Evolutionary conservation across 192 early-diverging fungal genomes (phyloP).

Genomic region (Entomortierella beljakovae): DNA sequence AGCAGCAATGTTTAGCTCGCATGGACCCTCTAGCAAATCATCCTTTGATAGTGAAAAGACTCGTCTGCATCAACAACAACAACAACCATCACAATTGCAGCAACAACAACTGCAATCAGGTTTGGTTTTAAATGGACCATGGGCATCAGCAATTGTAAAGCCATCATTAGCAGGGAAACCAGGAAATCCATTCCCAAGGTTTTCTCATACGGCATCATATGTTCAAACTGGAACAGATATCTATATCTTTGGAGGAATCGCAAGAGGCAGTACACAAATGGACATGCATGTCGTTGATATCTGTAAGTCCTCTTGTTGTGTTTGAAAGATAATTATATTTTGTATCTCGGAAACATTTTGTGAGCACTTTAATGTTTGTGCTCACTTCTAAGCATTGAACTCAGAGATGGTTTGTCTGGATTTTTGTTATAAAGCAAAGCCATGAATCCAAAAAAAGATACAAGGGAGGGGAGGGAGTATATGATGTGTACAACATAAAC

Average conservation of each 20-base stretch:
- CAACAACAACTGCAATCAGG: conserved; percentile 8
- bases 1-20: conserved; percentile 8
- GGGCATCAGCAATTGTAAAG: conserved; percentile 31
- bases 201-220: conserved; percentile 50
- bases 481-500: too few species aligned
- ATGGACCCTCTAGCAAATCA: conserved; percentile 12
- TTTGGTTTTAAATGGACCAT: conserved; percentile 22
- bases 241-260: conserved; percentile 49
- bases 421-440: too few species aligned
- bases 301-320: conserved; percentile 34
- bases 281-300: conserved; percentile 53
- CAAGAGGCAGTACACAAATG: conserved; percentile 25
- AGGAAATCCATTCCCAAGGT: conserved; percentile 40
- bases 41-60: conserved; percentile 26
- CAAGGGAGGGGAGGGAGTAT: too few species aligned
- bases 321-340: neutral
- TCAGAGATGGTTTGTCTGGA: too few species aligned
- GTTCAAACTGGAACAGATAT: conserved; percentile 51
- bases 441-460: too few species aligned
- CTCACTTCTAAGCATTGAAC: too few species aligned
- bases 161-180: too few species aligned
- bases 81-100: conserved; percentile 18
- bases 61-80: conserved; percentile 21
- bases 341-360: too few species aligned
- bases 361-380: too few species aligned